Evolutionary conservation across 768 basidiomycete genomes (phyloP).

Genomic region (Suillus hirtellus): DNA sequence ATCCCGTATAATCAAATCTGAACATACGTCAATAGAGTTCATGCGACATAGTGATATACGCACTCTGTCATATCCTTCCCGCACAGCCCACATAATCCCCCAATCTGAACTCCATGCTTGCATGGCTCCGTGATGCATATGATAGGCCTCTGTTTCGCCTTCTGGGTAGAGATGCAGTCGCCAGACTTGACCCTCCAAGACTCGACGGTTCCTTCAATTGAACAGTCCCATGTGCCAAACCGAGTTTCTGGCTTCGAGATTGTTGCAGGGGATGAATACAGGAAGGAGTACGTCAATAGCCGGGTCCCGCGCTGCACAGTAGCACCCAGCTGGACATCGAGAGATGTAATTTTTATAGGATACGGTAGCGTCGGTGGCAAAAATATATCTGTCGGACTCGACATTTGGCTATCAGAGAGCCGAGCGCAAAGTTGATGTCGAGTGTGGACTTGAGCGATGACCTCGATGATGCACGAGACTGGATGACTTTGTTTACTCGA

Average conservation of each 20-base stretch:
- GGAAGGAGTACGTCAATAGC: constrained; percentile 84
- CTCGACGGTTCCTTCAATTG: constrained; percentile 76
- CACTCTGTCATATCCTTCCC: constrained; percentile 95
- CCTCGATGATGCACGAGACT: constrained; percentile 6
- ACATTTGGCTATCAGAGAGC: constrained; percentile 35
- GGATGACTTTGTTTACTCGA: not conserved
- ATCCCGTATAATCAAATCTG: constrained; percentile 85
- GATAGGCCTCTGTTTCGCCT: constrained; percentile 59
- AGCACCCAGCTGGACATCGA: constrained; percentile 50
- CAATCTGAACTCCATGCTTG: constrained; percentile 91
- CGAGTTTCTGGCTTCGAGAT: constrained; percentile 60
- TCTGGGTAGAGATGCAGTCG: constrained; percentile 60
- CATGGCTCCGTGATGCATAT: constrained; percentile 86
- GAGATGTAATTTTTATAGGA: constrained; percentile 78
- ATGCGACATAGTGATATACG: constrained; percentile 28
- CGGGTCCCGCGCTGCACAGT: constrained; percentile 69
- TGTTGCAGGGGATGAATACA: constrained; percentile 48
- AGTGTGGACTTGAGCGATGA: constrained; percentile 7
- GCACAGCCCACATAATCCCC: constrained; percentile 90
- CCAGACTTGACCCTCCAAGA: constrained; percentile 69
- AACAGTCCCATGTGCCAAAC: constrained; percentile 89
- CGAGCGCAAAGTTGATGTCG: not conserved
- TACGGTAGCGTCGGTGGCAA: constrained; percentile 81
- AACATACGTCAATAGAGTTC: constrained; percentile 17
- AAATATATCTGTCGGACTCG: constrained; percentile 70